A percentile compares a stretch with the other conserved stretches of the same genome.
These are phyloP conservation scores for Apiotrichum veenhuisii DNA, from an alignment of 1,284 basidiomycete species.

Conservation along the genomic window DNA sequence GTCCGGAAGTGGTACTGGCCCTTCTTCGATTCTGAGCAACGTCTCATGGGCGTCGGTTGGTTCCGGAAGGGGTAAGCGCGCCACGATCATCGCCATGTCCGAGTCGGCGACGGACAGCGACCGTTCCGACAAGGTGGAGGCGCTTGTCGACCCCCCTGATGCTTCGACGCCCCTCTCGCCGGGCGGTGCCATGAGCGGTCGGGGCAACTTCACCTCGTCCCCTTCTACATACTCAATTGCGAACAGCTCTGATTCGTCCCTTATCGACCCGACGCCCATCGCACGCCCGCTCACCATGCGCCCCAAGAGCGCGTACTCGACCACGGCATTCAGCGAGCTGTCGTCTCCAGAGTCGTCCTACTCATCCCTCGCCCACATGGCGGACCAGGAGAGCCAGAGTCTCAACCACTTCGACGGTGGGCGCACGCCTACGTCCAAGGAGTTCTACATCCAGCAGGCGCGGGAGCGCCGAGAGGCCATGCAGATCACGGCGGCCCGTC, in stretches of 20 bases:
- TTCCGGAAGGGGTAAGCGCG: not conserved
- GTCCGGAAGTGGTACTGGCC: not conserved
- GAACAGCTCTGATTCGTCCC: not conserved
- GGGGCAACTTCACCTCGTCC: not conserved
- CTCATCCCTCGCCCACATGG: not conserved
- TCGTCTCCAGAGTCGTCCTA: not conserved
- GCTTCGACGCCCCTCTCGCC: not conserved
- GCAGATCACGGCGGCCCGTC: not conserved
- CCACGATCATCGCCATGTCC: not conserved
- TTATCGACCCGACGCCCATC: not conserved
- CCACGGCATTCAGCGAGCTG: not conserved
- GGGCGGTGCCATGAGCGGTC: not conserved
- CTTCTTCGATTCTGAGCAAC: not conserved
- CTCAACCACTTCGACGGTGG: not conserved
- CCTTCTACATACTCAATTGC: not conserved
- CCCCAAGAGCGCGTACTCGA: no score
- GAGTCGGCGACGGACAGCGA: not conserved
- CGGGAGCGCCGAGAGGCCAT: not conserved
- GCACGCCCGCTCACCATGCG: no score
- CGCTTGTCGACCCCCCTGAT: not conserved
- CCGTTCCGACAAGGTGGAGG: not conserved
- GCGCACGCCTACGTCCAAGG: not conserved
- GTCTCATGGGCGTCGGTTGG: constrained; percentile 1
- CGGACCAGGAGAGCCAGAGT: no score
- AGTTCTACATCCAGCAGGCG: not conserved